Evolutionary conservation across 1,284 basidiomycete species (phyloP).

Genomic region (Chondrostereum purpureum): DNA sequence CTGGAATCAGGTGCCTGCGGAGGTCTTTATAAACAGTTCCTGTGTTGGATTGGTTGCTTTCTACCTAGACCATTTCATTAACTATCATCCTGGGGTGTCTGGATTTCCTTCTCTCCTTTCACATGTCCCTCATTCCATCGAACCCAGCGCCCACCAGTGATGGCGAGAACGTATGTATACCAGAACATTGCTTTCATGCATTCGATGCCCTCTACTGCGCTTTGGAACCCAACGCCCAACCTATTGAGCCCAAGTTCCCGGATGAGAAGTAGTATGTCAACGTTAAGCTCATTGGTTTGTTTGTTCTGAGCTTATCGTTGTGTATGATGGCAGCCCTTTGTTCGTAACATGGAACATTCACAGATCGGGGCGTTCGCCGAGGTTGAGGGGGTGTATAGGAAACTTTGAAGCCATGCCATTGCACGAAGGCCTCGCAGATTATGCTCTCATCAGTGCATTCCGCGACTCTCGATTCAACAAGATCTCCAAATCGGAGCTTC

Average conservation of each 20-base stretch:
- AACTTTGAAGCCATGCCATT: slow-evolving; percentile 81
- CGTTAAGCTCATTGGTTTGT: background rate
- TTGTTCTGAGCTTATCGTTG: background rate
- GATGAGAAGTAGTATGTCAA: slow-evolving; percentile 66
- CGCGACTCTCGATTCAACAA: slow-evolving; percentile 63
- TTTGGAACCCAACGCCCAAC: slow-evolving; percentile 43
- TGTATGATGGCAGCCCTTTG: slow-evolving; percentile 82
- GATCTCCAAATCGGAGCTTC: slow-evolving; percentile 74
- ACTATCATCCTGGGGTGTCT: too few species aligned
- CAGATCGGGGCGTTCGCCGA: slow-evolving; percentile 50
- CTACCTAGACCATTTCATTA: too few species aligned
- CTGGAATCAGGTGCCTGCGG: too few species aligned
- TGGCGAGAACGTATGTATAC: slow-evolving; percentile 42
- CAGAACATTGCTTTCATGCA: slow-evolving; percentile 72
- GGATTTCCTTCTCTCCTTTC: slow-evolving; percentile 18
- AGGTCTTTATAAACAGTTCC: too few species aligned
- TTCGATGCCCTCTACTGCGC: slow-evolving; percentile 76
- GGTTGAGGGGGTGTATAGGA: slow-evolving; percentile 92
- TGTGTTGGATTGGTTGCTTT: too few species aligned
- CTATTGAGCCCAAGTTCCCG: slow-evolving; percentile 52
- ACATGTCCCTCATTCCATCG: slow-evolving; percentile 41
- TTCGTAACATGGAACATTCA: slow-evolving; percentile 96
- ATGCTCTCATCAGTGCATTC: slow-evolving; percentile 84
- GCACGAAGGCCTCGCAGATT: slow-evolving; percentile 77
- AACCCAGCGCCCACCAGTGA: slow-evolving; percentile 28